phyloP scores from a whole-genome alignment of 345 rosid species.

The Hirschfeldia incana region DNA sequence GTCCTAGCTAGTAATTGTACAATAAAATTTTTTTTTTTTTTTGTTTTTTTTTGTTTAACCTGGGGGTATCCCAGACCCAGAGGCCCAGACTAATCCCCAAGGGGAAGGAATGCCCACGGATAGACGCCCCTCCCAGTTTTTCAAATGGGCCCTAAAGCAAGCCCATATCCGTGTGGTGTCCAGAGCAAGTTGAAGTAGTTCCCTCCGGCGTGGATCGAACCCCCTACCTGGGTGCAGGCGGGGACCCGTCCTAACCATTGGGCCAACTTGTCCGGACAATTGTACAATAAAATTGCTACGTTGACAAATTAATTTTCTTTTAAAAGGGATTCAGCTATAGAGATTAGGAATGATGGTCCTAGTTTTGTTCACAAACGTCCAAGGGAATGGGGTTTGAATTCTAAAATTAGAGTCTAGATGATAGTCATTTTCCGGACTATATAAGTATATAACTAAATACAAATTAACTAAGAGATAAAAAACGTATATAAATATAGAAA shows the following conservation, averaged over 20 bases:
- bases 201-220: no score
- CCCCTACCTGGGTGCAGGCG: no score
- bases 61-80: no score
- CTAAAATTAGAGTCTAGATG: slow-evolving; percentile 18
- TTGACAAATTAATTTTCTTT: neutral
- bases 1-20: neutral
- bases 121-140: no score
- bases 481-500: slow-evolving; percentile 20
- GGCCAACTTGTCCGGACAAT: neutral
- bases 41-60: no score
- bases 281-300: neutral
- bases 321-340: neutral
- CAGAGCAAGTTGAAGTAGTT: no score
- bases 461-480: slow-evolving; percentile 29
- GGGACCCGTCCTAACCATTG: no score
- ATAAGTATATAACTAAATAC: slow-evolving; percentile 26
- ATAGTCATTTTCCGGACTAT: slow-evolving; percentile 13
- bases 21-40: no score
- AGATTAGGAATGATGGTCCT: neutral
- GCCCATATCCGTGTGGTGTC: no score
- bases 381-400: neutral
- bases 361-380: neutral
- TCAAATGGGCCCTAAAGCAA: no score
- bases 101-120: no score
- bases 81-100: no score